Evolutionary conservation across 176 grass and related monocot genomes (phyloP), one percentile per base, ranked within the genome.

Genomic region (Oryza glumipatula): DNA sequence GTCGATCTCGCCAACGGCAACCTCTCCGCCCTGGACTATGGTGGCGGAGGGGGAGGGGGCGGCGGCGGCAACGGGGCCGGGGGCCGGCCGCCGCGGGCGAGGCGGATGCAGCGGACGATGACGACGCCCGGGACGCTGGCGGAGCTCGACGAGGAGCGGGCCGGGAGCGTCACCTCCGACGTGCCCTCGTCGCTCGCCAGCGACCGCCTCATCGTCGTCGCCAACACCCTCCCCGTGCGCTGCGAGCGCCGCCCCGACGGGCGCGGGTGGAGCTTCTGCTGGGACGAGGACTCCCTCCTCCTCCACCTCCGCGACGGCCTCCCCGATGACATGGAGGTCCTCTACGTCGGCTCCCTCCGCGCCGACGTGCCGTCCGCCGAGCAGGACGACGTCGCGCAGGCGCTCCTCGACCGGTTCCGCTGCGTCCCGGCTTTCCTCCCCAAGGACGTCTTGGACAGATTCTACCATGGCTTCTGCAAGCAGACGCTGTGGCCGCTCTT

Each of bases 401-500:
- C 86, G 15, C 89, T 94, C 8, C 92, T 94, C 89, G 89, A 91
- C 1, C 26, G 92, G 0, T 94, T 94, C 89, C 89, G 84, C 56
- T 89, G 89, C 89, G 86, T 94, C 36, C 92, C 92, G 56, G 83
- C 92, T 67, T 94, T 94, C 83, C 92, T 94, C 58, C 83, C 92
- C 66, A 43, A 76, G 79, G 89, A 94, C 46, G 22, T 94, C 74
- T 14, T 49, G 47, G 47, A 49, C 47, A 49, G 47, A 15, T 98
- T 98, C 88, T 98, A 98, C 80, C 92, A 91, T 49, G 95, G 95
- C 16, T 98, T 98, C 87, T 98, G 95, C 84, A 98, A 98, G 83
- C 92, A 98, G 84, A 92, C 94, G 86, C 91, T 98, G 64, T 98
- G 95, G 95, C 95, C 95, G 54, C 86, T 98, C 80, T 98, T 98